Evolutionary conservation across 2,329 filamentous ascomycete genomes (phyloP), one percentile per base, ranked within the genome.

Genomic region (Lasiodiplodia gonubiensis): DNA sequence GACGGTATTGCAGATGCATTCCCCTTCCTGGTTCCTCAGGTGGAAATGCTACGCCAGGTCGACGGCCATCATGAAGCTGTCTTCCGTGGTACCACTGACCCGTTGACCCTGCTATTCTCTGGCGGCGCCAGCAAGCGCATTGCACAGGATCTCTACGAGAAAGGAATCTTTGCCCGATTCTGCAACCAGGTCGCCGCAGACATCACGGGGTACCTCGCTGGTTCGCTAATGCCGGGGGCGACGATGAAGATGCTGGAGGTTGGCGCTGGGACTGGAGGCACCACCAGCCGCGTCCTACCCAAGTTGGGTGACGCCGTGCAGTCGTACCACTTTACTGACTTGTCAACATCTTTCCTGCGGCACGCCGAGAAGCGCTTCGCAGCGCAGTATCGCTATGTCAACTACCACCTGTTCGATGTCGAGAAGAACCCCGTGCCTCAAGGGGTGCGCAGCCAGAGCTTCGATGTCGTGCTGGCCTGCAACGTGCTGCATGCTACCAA

Each of bases 291-390:
- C 18, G 30, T 55, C 11, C 27, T 55, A 18, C 49, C 21, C 49
- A 33, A 11, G 14, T 12, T 35, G 2, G 30, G 33, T 7, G 18
- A 55, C 4, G 18, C 8, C 2, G 30, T 35, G 2, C n/a, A n/a
- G 18, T 35, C 25, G 3, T 55, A 55, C 30, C 21, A 14, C 10
- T 73, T 66, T 63, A 74, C 73, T 3, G 72, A 74, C 52, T 67
- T 74, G 12, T 73, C 71, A 3, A 6, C 71, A 1, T 68, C 55
- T 1, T 72, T 74, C 65, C 71, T 74, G 55, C 52, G 33, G 21
- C 39, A 39, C 35, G 52, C 55, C 1, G 48, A 33, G 49, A 37
- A 42, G 25, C 39, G 25, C 42, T 55, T 55, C 53, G n/a, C 53
- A 11, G 16, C 30, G 10, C 18, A n/a, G 53, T 23, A 49, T 23